Evolutionary conservation across 345 rosid genomes (phyloP).

Genomic region (Brassica nigra): DNA sequence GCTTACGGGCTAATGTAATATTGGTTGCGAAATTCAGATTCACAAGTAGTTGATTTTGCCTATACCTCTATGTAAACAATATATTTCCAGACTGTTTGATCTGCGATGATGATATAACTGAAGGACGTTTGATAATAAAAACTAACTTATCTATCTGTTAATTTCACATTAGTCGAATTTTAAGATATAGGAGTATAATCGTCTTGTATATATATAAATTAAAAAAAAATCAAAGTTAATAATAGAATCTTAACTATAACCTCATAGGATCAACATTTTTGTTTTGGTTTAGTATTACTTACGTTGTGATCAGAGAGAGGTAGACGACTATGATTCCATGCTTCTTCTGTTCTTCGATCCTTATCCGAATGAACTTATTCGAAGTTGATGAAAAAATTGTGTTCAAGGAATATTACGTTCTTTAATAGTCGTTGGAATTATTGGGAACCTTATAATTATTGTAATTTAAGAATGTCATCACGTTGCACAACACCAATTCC

Average conservation of each 20-base stretch:
- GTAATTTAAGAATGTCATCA: constrained; percentile 33
- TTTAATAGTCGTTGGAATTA: constrained; percentile 19
- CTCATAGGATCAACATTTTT: background rate
- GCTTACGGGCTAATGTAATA: background rate
- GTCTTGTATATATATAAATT: background rate
- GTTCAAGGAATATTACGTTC: constrained; percentile 2
- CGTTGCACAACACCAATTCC: constrained; percentile 34
- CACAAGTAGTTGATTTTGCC: background rate
- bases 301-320: constrained; percentile 20
- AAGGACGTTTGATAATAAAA: background rate
- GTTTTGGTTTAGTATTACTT: constrained; percentile 2
- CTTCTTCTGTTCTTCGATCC: constrained; percentile 13
- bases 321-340: constrained; percentile 19
- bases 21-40: background rate
- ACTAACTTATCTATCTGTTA: background rate
- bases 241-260: background rate
- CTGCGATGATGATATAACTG: background rate
- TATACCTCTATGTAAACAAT: background rate
- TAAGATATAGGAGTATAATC: background rate
- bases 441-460: constrained; percentile 27
- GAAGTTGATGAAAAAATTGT: background rate
- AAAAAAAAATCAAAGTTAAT: background rate
- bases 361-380: constrained; percentile 28
- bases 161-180: background rate
- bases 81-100: background rate